Evolutionary conservation across 169 alveolate species (phyloP).

Genomic region (Babesia gibsoni): DNA sequence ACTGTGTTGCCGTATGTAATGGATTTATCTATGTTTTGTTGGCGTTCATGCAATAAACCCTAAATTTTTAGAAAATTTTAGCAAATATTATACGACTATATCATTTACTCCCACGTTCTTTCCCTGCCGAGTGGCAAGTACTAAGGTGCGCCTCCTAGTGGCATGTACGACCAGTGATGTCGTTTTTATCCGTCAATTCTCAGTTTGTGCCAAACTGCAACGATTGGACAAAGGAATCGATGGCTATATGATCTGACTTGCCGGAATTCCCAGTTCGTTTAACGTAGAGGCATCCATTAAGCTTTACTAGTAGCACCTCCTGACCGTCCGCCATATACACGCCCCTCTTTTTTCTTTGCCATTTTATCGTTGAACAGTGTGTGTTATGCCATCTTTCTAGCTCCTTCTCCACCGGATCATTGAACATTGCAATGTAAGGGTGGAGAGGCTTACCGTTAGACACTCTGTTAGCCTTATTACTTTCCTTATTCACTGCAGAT

Average conservation of each 20-base stretch:
- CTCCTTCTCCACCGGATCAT: conserved; percentile 63
- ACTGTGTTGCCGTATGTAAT: no score
- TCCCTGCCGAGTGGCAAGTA: no score
- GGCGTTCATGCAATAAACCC: no score
- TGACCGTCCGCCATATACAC: conserved; percentile 54
- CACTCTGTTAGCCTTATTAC: not conserved
- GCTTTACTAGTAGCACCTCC: conserved; percentile 25
- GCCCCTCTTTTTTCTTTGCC: conserved; percentile 54
- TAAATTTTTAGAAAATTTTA: no score
- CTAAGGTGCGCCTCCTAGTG: not conserved
- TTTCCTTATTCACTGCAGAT: not conserved
- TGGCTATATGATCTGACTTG: conserved; percentile 15
- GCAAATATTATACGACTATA: no score
- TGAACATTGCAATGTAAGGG: conserved; percentile 47
- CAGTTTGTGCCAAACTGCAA: not conserved
- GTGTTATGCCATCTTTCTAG: conserved; percentile 60
- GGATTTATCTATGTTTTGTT: no score
- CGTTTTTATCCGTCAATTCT: not conserved
- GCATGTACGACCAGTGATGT: not conserved
- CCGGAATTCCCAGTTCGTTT: conserved; percentile 23
- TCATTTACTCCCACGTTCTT: no score
- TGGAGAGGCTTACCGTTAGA: conserved; percentile 57
- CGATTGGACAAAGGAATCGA: conserved; percentile 10
- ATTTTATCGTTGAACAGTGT: conserved; percentile 43
- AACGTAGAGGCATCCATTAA: conserved; percentile 59